phyloP scores from a whole-genome alignment of 768 basidiomycete species.

The Lentinula lateritia region DNA sequence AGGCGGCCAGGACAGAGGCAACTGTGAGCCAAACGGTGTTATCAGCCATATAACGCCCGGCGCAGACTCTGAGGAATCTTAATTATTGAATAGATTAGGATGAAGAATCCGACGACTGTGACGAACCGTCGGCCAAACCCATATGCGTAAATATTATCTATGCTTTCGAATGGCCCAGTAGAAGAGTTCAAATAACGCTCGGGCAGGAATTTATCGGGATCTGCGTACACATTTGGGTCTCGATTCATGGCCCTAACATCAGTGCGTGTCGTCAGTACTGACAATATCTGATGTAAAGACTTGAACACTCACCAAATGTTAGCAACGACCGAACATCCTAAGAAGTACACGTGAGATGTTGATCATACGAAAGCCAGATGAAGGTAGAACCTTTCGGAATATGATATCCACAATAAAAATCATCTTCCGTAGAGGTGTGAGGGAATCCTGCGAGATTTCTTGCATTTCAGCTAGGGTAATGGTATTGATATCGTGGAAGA shows the following conservation, averaged over 20 bases:
- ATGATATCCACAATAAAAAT: slow-evolving; percentile 1
- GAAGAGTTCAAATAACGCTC: slow-evolving; percentile 13
- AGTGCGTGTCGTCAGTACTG: neutral
- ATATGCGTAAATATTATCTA: neutral
- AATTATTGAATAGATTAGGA: too few species aligned
- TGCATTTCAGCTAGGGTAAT: neutral
- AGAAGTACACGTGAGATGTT: neutral
- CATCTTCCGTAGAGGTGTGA: neutral
- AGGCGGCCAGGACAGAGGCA: neutral
- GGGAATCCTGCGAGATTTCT: neutral
- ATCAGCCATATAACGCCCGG: neutral
- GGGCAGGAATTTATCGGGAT: slow-evolving; percentile 17
- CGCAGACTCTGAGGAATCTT: slow-evolving; percentile 1
- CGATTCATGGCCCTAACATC: slow-evolving; percentile 17
- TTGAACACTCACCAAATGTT: neutral
- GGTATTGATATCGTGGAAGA: neutral
- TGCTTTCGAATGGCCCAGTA: neutral
- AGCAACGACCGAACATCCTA: neutral
- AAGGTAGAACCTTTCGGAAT: neutral
- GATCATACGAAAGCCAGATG: neutral
- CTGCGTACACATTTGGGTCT: slow-evolving; percentile 17
- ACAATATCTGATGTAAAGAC: neutral
- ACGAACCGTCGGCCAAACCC: slow-evolving; percentile 2
- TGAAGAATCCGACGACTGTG: neutral
- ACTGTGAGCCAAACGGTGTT: slow-evolving; percentile 2